Evolutionary conservation across 176 grass and related monocot genomes (phyloP).

Genomic region (Miscanthus lutarioriparius): DNA sequence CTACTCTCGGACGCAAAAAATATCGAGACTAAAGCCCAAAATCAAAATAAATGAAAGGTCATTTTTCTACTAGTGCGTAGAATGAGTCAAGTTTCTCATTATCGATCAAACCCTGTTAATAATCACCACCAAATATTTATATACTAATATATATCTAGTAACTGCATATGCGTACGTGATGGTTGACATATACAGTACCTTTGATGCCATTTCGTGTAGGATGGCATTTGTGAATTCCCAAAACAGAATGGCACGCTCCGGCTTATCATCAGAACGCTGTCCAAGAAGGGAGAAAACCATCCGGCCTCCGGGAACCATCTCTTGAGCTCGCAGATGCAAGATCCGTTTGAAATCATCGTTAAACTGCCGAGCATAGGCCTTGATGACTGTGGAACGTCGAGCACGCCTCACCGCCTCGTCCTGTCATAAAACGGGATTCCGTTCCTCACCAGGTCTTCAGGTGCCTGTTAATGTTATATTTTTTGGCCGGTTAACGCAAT

Average conservation of each 20-base stretch:
- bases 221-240: not conserved
- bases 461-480: not conserved
- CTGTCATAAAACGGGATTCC: not conserved
- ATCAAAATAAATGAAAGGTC: too few relatives aligned
- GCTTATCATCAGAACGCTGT: not conserved
- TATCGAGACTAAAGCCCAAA: too few relatives aligned
- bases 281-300: not conserved
- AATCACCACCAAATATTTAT: not conserved
- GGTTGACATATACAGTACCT: not conserved
- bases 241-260: not conserved
- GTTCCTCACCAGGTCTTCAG: not conserved
- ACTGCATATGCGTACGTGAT: not conserved
- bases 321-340: not conserved
- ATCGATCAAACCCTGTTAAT: not conserved
- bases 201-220: not conserved
- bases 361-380: slow-evolving; percentile 16
- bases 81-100: not conserved
- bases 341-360: not conserved
- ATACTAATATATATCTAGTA: not conserved
- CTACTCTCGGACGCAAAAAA: too few relatives aligned
- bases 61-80: too few relatives aligned
- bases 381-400: not conserved
- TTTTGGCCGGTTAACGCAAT: not conserved
- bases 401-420: not conserved
- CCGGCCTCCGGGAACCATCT: not conserved